Evolutionary conservation across 169 alveolate genomes (phyloP), one percentile per base, ranked within the genome.

Genomic region (Eimeria praecox): DNA sequence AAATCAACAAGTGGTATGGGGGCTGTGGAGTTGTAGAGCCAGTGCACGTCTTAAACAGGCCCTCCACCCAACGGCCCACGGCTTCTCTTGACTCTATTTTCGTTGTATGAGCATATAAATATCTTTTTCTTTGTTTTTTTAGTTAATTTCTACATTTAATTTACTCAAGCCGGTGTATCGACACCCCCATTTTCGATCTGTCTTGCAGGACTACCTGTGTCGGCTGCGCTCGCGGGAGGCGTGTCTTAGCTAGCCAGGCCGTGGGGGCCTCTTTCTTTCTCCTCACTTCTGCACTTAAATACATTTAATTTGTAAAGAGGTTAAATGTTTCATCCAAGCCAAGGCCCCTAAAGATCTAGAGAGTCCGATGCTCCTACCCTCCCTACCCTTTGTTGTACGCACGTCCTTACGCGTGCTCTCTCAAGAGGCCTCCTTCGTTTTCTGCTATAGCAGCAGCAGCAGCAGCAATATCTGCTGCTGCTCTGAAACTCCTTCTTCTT

Each of bases 181-280:
- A 35, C 69, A 27, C 5, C 80, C 42, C 90, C 73, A 52, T 22
- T n/a, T 82, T 27, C 30, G 30, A 12, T 35, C 80, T 38, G 92
- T 85, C 92, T 85, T 59, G 44, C 78, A 46, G 38, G 82, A 4
- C 44, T 46, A 62, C 77, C 46, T 49, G 92, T 85, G 92, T 85
- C 92, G 92, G 92, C 92, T 85, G 92, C 92, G 92, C 92, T 71
- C 92, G 40, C 54, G 42, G 66, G 78, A 56, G 92, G 5, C 92
- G 64, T 85, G 92, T 85, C 92, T 85, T 46, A 71, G 92, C 92
- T 85, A 85, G 92, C 92, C 92, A 54, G 92, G 8, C 62, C 52
- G 42, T 59, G 78, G 14, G 14, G 92, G 59, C 22, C 92, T 56
- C 56, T 16, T 35, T 59, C 56, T 85, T 85, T 59, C 92, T 54